Conservation (phyloP, 2,329 filamentous ascomycete species). For the Monosporascus sp. region DNA sequence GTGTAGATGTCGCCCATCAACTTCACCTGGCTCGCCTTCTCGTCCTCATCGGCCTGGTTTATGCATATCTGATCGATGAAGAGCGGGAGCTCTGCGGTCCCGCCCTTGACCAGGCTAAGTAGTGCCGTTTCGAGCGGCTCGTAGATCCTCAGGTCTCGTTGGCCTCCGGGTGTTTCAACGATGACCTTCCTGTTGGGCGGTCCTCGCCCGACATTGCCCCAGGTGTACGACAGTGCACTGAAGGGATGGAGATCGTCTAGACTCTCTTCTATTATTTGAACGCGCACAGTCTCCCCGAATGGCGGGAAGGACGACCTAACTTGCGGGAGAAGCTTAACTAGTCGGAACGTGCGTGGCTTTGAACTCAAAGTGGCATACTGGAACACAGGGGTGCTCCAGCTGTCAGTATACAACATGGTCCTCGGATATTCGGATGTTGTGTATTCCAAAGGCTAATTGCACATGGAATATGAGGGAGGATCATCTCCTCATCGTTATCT, state of each 20-base stretch:
- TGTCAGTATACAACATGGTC: not conserved
- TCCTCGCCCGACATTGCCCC: constrained; percentile 13
- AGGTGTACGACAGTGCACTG: constrained; percentile 28
- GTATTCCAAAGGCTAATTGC: not conserved
- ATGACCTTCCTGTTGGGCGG: constrained; percentile 20
- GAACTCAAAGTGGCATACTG: constrained; percentile 4
- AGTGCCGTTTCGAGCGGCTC: constrained; percentile 26
- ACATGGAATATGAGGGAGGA: not conserved
- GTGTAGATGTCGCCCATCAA: constrained; percentile 15
- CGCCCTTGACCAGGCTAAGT: constrained; percentile 15
- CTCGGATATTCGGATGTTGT: not conserved
- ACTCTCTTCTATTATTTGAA: constrained; percentile 21
- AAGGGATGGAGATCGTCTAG: constrained; percentile 13
- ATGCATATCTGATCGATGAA: constrained; percentile 19
- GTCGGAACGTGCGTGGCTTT: constrained; percentile 16
- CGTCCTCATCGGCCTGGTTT: constrained; percentile 12
- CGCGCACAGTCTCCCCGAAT: constrained; percentile 17
- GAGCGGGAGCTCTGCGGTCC: constrained; percentile 2
- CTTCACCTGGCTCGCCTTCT: constrained; percentile 13
- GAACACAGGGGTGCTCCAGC: not conserved
- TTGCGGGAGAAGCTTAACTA: constrained; percentile 18
- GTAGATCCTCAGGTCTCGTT: constrained; percentile 18
- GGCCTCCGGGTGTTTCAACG: constrained; percentile 13
- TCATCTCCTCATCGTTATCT: too few relatives aligned
- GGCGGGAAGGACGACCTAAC: constrained; percentile 11